phyloP scores from a whole-genome alignment of 768 basidiomycete genomes.

The Calocybe indica region DNA sequence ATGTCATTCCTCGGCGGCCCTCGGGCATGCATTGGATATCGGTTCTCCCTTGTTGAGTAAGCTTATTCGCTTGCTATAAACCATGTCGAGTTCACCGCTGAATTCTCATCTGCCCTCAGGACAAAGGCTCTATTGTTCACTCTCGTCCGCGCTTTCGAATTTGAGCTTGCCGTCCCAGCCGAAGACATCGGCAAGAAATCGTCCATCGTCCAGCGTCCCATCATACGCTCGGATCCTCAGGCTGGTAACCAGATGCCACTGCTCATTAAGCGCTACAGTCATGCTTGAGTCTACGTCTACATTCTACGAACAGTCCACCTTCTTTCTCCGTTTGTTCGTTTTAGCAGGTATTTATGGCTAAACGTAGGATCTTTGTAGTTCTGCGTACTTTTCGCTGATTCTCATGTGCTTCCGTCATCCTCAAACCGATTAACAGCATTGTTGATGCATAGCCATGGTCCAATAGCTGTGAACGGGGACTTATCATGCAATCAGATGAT shows the following conservation, averaged over 20 bases:
- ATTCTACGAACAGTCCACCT: not conserved
- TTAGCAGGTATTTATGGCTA: not conserved
- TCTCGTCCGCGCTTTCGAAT: slow-evolving; percentile 46
- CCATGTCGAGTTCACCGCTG: not conserved
- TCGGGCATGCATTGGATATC: slow-evolving; percentile 60
- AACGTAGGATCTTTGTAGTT: too few relatives aligned
- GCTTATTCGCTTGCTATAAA: slow-evolving; percentile 9
- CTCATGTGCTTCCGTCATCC: too few relatives aligned
- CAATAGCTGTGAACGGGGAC: too few relatives aligned
- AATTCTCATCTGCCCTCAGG: slow-evolving; percentile 8
- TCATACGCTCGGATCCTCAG: slow-evolving; percentile 31
- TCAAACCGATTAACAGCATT: too few relatives aligned
- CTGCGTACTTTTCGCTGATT: too few relatives aligned
- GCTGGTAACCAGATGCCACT: slow-evolving; percentile 40
- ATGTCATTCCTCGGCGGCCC: slow-evolving; percentile 63
- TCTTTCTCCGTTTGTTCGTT: not conserved
- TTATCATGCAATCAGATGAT: too few relatives aligned
- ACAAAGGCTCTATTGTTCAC: slow-evolving; percentile 39
- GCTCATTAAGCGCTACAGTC: slow-evolving; percentile 22
- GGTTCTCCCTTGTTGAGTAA: slow-evolving; percentile 53
- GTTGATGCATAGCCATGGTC: too few relatives aligned
- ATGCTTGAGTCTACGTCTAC: not conserved
- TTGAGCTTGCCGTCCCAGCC: slow-evolving; percentile 45
- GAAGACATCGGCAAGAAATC: slow-evolving; percentile 34
- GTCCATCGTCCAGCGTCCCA: slow-evolving; percentile 36